phyloP scores from a whole-genome alignment of 176 grass and related monocot species.

The Oryza punctata region DNA sequence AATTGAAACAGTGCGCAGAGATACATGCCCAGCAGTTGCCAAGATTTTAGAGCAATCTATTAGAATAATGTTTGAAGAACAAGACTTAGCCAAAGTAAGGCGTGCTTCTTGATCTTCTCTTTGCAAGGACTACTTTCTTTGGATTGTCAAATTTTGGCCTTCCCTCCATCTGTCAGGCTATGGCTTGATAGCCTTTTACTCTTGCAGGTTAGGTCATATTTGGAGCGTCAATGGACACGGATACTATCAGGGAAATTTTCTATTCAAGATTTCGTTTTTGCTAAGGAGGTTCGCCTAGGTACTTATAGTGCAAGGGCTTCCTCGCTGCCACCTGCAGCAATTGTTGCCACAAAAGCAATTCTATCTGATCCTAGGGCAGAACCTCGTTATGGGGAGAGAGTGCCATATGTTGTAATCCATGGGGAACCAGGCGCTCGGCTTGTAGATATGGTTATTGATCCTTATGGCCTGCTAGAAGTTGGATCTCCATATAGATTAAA shows the following conservation, averaged over 20 bases:
- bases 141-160: constrained; percentile 5
- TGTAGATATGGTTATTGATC: constrained; percentile 84
- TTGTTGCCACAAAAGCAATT: constrained; percentile 88
- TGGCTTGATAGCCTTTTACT: constrained; percentile 30
- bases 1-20: constrained; percentile 94
- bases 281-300: constrained; percentile 85
- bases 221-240: constrained; percentile 79
- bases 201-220: constrained; percentile 77
- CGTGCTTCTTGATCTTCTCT: constrained; percentile 30
- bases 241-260: constrained; percentile 87
- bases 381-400: constrained; percentile 76
- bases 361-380: constrained; percentile 74
- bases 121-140: constrained; percentile 29
- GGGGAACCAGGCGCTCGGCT: constrained; percentile 94
- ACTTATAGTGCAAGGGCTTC: constrained; percentile 69
- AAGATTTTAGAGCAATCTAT: constrained; percentile 91
- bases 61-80: constrained; percentile 91
- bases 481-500: constrained; percentile 79
- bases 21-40: constrained; percentile 84
- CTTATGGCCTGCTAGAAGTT: constrained; percentile 70
- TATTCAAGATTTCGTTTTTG: constrained; percentile 89
- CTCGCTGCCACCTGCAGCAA: constrained; percentile 85
- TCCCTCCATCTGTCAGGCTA: not conserved
- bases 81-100: constrained; percentile 70
- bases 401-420: constrained; percentile 87